phyloP scores from a whole-genome alignment of 2,329 filamentous ascomycete genomes.

The Neofusicoccum cordaticola region DNA sequence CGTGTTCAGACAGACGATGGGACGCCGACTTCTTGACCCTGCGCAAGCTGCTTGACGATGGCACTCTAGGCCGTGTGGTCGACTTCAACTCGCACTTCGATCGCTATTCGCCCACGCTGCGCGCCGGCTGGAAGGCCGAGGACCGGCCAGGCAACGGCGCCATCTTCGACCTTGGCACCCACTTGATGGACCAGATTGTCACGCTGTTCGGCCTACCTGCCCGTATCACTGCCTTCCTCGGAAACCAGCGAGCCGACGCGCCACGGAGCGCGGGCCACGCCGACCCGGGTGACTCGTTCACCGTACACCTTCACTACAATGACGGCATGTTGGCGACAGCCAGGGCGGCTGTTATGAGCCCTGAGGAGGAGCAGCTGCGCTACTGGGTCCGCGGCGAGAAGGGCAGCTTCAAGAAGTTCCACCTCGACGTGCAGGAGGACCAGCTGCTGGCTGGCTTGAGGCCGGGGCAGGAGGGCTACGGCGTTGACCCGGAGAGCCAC shows the following conservation, averaged over 20 bases:
- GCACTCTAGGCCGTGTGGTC: conserved; percentile 65
- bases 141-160: conserved; percentile 64
- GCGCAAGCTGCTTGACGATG: conserved; percentile 58
- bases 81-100: conserved; percentile 83
- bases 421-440: conserved; percentile 72
- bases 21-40: conserved; percentile 75
- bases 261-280: conserved; percentile 22
- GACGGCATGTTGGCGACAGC: conserved; percentile 64
- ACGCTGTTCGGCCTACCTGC: conserved; percentile 67
- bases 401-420: conserved; percentile 71
- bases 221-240: conserved; percentile 64
- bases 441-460: conserved; percentile 64
- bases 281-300: conserved; percentile 56
- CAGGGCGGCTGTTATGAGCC: conserved; percentile 66
- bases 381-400: conserved; percentile 76
- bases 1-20: conserved; percentile 60
- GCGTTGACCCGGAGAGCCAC: conserved; percentile 57
- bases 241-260: conserved; percentile 59
- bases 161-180: conserved; percentile 72
- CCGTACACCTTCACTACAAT: conserved; percentile 64
- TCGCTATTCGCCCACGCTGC: conserved; percentile 59
- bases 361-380: conserved; percentile 66
- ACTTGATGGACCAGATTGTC: conserved; percentile 74
- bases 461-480: conserved; percentile 63
- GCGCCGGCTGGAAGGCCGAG: conserved; percentile 64